These are phyloP conservation scores for Cryptomeria japonica DNA, from an alignment of 75 land plant genomes.

Conservation along the genomic window DNA sequence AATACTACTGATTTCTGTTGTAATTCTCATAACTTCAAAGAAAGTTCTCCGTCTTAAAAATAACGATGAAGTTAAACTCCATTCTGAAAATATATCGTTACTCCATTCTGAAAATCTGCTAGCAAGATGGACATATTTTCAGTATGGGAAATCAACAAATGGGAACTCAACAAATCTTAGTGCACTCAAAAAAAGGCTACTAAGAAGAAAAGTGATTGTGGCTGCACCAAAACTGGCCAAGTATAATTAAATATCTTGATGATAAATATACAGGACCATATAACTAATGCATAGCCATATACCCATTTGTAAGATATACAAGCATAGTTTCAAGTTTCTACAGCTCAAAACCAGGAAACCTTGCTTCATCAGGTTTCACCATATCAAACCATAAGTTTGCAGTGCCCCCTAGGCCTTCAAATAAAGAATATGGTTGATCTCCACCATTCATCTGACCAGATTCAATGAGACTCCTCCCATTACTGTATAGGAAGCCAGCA, in stretches of 20 bases:
- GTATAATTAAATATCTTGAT: neutral
- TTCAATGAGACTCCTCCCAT: conserved; percentile 27
- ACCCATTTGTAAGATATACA: neutral
- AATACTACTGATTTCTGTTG: no score
- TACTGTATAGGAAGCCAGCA: conserved; percentile 42
- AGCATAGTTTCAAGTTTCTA: conserved; percentile 13
- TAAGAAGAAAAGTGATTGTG: neutral
- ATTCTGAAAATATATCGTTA: no score
- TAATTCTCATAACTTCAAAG: neutral
- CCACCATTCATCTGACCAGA: conserved; percentile 25
- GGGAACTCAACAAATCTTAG: neutral
- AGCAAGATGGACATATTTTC: neutral
- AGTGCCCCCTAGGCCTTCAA: conserved; percentile 72
- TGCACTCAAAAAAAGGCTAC: neutral
- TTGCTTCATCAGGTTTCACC: conserved; percentile 39
- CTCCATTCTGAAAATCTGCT: neutral
- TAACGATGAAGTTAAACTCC: no score
- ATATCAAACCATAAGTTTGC: conserved; percentile 77
- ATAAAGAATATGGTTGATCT: conserved; percentile 66
- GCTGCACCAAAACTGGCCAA: neutral
- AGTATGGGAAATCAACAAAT: neutral
- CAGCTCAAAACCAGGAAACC: conserved; percentile 80
- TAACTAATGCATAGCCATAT: neutral
- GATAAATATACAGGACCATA: neutral
- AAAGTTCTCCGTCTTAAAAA: neutral